phyloP scores from a whole-genome alignment of 139 green algal species.

The Coccomyxa sp. region DNA sequence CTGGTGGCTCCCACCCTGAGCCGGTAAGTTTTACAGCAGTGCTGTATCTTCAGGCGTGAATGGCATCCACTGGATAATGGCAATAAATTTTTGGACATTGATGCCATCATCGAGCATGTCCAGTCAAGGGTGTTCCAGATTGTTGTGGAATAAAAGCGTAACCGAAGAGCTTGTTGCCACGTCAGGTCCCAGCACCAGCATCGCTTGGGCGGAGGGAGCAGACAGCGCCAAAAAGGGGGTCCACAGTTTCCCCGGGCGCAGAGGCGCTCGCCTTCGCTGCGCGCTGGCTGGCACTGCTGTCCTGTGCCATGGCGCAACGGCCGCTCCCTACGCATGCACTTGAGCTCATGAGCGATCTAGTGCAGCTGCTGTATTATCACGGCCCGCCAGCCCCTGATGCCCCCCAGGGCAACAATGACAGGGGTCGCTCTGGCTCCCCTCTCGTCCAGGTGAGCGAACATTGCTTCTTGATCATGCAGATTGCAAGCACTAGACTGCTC shows the following conservation, averaged over 20 bases:
- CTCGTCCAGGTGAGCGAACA: slow-evolving; percentile 5
- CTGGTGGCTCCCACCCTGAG: not conserved
- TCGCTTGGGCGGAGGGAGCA: too few relatives aligned
- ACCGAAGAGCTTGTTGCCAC: too few relatives aligned
- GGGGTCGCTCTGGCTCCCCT: slow-evolving; percentile 3
- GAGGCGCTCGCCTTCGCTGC: not conserved
- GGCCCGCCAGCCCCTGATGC: not conserved
- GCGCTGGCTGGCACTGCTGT: slow-evolving; percentile 10
- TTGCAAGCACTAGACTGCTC: too few relatives aligned
- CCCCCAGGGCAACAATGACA: not conserved
- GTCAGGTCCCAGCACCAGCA: too few relatives aligned
- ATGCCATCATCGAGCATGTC: too few relatives aligned
- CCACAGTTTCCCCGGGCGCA: not conserved
- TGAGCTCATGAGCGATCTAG: slow-evolving; percentile 4
- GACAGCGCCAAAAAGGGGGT: not conserved
- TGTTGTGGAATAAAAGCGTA: too few relatives aligned
- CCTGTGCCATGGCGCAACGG: not conserved
- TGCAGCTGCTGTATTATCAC: slow-evolving; percentile 21
- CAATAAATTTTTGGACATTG: too few relatives aligned
- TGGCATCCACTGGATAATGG: too few relatives aligned
- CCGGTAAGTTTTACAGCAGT: too few relatives aligned
- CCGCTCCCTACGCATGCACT: not conserved
- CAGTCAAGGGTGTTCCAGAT: too few relatives aligned
- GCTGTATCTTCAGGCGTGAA: too few relatives aligned
- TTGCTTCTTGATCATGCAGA: too few relatives aligned